Conservation (phyloP, 2,329 filamentous ascomycete genomes). For the Fusarium clavum region DNA sequence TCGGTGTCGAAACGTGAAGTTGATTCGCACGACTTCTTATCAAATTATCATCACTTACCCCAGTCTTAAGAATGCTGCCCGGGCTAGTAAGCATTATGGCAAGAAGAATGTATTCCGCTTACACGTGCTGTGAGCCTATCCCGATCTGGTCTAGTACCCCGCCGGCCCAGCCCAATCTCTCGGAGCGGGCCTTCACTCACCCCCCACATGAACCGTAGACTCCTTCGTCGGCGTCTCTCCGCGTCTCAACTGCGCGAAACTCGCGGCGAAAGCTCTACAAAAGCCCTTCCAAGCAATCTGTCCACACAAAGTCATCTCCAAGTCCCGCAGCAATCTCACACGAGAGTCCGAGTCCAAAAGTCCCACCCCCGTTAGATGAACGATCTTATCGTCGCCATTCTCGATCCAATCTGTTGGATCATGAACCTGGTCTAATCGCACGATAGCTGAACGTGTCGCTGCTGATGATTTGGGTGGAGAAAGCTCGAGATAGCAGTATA, state of each 20-base stretch:
- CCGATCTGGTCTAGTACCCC: not conserved
- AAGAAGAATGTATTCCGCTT: accelerated
- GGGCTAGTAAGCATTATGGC: accelerated
- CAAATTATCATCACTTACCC: not conserved
- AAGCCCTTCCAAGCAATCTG: not conserved
- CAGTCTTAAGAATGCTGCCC: accelerated
- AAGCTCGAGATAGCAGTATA: not conserved
- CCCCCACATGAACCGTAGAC: not conserved
- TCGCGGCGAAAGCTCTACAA: not conserved
- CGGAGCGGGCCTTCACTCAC: not conserved
- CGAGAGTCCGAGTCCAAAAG: not conserved
- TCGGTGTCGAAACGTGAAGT: accelerated
- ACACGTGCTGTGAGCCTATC: accelerated
- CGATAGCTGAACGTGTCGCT: accelerated
- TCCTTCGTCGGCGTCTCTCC: not conserved
- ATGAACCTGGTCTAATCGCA: not conserved
- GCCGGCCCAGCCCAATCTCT: accelerated
- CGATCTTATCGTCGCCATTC: accelerated
- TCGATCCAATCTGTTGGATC: not conserved
- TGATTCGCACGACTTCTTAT: not conserved
- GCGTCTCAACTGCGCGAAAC: not conserved
- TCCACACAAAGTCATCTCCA: not conserved
- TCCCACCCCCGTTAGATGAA: accelerated
- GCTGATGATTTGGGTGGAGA: accelerated
- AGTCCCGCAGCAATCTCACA: not conserved